Percentiles rank a stretch among this genome's conserved stretches.
Conservation (phyloP, 805 yeast species). For the Candida adriatica region DNA sequence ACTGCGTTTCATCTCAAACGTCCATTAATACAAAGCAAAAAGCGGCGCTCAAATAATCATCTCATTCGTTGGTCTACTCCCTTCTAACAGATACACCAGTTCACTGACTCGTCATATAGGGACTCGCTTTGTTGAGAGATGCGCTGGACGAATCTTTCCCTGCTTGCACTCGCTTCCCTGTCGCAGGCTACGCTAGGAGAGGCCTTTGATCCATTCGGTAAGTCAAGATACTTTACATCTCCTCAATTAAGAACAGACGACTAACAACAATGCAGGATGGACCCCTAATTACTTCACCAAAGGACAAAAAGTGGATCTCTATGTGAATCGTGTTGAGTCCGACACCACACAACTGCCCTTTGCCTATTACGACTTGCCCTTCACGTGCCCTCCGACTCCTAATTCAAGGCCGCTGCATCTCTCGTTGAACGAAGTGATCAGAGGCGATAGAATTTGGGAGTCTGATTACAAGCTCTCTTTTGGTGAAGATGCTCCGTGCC, state of each 20-base stretch:
- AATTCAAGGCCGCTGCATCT: constrained; percentile 54
- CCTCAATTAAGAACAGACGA: not conserved
- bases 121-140: constrained; percentile 1
- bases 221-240: too few relatives aligned
- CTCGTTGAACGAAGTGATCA: constrained; percentile 67
- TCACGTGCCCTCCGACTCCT: constrained; percentile 64
- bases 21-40: too few relatives aligned
- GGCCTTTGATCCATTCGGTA: constrained; percentile 22
- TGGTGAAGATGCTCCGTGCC: constrained; percentile 61
- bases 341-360: constrained; percentile 72
- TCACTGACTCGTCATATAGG: too few relatives aligned
- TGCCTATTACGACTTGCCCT: constrained; percentile 70
- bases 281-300: constrained; percentile 30
- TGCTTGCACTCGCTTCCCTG: constrained; percentile 2
- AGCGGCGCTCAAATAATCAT: too few relatives aligned
- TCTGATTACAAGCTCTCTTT: constrained; percentile 63
- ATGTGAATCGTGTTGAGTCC: constrained; percentile 74
- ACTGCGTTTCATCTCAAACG: too few relatives aligned
- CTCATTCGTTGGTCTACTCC: too few relatives aligned
- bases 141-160: constrained; percentile 8
- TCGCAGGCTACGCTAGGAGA: constrained; percentile 3
- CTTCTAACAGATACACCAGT: too few relatives aligned
- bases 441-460: constrained; percentile 76
- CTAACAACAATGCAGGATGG: constrained; percentile 25
- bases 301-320: constrained; percentile 60